Base-by-base conservation (phyloP, 1,139 yeast genomes). In the Blastobotrys proliferans region DNA sequence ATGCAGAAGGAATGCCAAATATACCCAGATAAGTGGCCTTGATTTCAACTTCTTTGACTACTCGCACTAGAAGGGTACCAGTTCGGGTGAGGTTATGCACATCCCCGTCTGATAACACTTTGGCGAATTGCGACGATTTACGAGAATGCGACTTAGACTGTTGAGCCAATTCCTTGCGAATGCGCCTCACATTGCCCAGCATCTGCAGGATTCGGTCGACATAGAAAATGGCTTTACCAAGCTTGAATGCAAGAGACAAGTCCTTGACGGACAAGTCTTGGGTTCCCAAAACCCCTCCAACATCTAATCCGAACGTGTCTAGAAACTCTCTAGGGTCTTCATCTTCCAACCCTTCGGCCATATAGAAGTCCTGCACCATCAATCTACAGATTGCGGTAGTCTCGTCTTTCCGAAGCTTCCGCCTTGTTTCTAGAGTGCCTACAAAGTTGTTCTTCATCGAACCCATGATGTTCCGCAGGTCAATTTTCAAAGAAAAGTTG, bases 11-110 rank as follows among this genome's bases (percentile, higher is more conserved):
- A 8, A 40, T 34, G 13, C 41, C 45, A 40, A 49, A 55, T 8
- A 64, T 47, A 16, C 57, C 63, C 21, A 62, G 41, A 13, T 53
- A 51, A 13, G 56, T 56, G 18, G 59, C 47, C 38, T 62, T 60
- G 47, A 66, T 43, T 39, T 64, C 68, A 28, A 64, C 54, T 24
- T 63, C 66, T 38, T 63, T 61, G 24, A 66, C 60, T 1, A 66
- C 60, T 25, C 63, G 49, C n/a, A 65, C 57, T 9, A 61, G 41
- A 24, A 55, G 42, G 4, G 61, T 55, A 6, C 67, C 66, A 6
- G 56, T 40, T 22, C 47, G 47, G 13, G 63, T 49, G 32, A 63
- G 44, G 16, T 52, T 54, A 17, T 41, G 43, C 16, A 46, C 33
- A 34, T 57, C 61, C 6, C 36, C n/a, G 18, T 44, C 48, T 21